A percentile compares a stretch with the other conserved stretches of the same genome.
phyloP scores from a whole-genome alignment of 2,329 filamentous ascomycete species.

The Penicillium sp. region DNA sequence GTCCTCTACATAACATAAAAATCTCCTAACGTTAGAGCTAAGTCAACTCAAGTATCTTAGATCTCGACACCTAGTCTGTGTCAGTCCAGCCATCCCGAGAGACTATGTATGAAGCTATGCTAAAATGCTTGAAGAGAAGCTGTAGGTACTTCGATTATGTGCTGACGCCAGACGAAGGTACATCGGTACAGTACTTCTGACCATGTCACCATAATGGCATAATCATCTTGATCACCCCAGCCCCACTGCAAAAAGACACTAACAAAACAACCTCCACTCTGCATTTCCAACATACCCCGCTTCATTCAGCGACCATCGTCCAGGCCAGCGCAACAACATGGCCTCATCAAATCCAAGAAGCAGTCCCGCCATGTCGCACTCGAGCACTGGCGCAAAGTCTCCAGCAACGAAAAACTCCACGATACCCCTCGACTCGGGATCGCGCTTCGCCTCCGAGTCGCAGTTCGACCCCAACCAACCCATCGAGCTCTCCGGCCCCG shows the following conservation, averaged over 20 bases:
- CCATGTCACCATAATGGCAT: neutral
- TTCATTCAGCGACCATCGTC: neutral
- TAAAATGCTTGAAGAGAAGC: neutral
- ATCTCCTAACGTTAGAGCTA: too few relatives aligned
- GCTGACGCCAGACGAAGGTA: neutral
- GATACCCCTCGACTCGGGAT: neutral
- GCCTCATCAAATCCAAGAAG: neutral
- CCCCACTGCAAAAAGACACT: slow-evolving; percentile 1
- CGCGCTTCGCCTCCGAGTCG: neutral
- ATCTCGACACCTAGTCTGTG: too few relatives aligned
- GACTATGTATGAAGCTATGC: too few relatives aligned
- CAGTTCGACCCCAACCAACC: slow-evolving; percentile 1
- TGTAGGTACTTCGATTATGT: neutral
- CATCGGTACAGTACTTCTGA: neutral
- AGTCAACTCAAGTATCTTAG: too few relatives aligned
- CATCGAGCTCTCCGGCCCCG: slow-evolving; percentile 4
- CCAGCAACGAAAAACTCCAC: neutral
- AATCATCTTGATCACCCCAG: neutral
- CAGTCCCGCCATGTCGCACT: slow-evolving; percentile 4
- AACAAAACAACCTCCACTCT: slow-evolving; percentile 1
- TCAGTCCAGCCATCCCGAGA: too few relatives aligned
- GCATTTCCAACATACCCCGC: neutral
- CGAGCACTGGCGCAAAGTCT: slow-evolving; percentile 1
- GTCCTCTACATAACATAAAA: too few relatives aligned
- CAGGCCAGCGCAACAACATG: neutral